phyloP scores from a whole-genome alignment of 805 yeast species.

The Yarrowia yakushimensis region DNA sequence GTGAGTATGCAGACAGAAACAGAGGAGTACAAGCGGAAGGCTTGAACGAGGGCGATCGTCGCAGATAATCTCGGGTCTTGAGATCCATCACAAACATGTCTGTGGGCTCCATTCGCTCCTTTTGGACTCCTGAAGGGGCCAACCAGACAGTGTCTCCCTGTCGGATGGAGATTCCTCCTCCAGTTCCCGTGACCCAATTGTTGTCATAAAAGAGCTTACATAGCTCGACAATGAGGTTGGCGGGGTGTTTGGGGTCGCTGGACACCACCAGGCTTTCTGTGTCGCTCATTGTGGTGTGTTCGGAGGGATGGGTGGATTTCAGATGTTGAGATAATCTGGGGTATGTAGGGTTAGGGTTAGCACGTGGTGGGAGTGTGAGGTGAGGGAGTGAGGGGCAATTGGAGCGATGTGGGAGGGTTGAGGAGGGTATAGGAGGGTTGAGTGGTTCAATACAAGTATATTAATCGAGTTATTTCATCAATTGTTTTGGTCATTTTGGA shows the following conservation, averaged over 20 bases:
- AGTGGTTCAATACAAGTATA: too few species aligned
- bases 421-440: too few species aligned
- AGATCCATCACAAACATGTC: constrained; percentile 75
- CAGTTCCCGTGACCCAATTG: constrained; percentile 94
- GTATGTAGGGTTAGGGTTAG: neutral
- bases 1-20: constrained; percentile 65
- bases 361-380: neutral
- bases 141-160: constrained; percentile 57
- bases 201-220: constrained; percentile 73
- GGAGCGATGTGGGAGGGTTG: too few species aligned
- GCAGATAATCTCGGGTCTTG: constrained; percentile 49
- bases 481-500: too few species aligned
- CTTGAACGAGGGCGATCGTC: constrained; percentile 63
- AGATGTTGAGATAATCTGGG: neutral
- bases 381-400: too few species aligned
- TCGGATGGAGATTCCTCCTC: constrained; percentile 86
- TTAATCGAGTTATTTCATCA: too few species aligned
- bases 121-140: constrained; percentile 96
- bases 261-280: constrained; percentile 3
- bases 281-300: neutral
- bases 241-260: constrained; percentile 65
- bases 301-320: neutral
- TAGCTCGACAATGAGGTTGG: constrained; percentile 76
- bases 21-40: constrained; percentile 95
- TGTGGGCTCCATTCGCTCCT: constrained; percentile 77